phyloP scores from a whole-genome alignment of 192 early-diverging fungal species.

The Coemansia sp. region DNA sequence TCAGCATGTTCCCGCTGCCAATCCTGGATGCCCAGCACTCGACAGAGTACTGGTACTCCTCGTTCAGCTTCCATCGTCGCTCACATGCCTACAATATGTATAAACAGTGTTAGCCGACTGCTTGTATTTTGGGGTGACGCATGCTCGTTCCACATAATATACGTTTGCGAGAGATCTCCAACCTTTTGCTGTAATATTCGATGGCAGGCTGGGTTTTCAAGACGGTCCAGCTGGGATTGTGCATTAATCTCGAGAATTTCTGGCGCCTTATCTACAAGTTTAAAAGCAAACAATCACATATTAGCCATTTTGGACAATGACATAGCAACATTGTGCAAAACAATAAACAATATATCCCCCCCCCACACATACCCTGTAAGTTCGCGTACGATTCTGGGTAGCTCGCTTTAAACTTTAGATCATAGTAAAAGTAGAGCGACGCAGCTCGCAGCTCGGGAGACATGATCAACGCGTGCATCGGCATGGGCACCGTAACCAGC shows the following conservation, averaged over 20 bases:
- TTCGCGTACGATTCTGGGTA: constrained; percentile 10
- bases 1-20: constrained; percentile 10
- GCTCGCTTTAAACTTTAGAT: constrained; percentile 7
- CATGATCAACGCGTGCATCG: constrained; percentile 23
- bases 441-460: constrained; percentile 13
- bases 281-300: neutral
- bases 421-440: constrained; percentile 23
- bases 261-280: neutral
- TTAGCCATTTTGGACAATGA: neutral
- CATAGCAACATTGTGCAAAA: neutral
- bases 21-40: constrained; percentile 30
- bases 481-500: constrained; percentile 33
- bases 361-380: neutral
- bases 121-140: neutral
- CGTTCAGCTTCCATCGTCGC: constrained; percentile 17
- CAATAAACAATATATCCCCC: neutral
- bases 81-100: neutral
- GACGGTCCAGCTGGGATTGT: neutral
- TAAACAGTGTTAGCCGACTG: neutral
- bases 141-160: neutral
- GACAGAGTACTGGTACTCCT: constrained; percentile 22
- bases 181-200: constrained; percentile 28
- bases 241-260: neutral
- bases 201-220: constrained; percentile 31
- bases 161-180: neutral